Conservation (phyloP, 2,329 filamentous ascomycete species). For the Sporothrix curviconia region DNA sequence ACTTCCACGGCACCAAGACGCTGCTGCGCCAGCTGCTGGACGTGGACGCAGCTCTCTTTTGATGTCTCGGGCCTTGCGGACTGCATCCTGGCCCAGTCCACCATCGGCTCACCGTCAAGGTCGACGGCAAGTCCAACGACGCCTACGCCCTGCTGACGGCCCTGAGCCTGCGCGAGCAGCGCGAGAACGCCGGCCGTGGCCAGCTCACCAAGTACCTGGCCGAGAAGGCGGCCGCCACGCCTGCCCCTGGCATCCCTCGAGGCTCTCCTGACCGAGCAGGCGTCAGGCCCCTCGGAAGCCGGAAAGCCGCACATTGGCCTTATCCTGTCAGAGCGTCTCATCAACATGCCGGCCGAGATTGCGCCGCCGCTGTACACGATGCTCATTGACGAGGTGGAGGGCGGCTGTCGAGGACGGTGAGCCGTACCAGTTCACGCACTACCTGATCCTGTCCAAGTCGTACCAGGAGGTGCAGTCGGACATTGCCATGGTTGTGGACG, state of each 20-base stretch:
- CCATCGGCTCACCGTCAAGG: constrained; percentile 94
- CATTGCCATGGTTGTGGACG: constrained; percentile 33
- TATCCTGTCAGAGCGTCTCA: constrained; percentile 83
- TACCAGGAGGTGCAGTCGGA: constrained; percentile 82
- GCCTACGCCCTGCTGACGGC: constrained; percentile 89
- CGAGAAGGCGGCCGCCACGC: constrained; percentile 43
- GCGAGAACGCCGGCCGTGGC: constrained; percentile 66
- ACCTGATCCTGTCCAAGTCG: constrained; percentile 84
- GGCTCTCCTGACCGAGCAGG: constrained; percentile 42
- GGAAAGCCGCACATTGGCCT: constrained; percentile 59
- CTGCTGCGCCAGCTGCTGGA: constrained; percentile 90
- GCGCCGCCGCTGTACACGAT: constrained; percentile 91
- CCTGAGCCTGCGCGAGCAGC: constrained; percentile 73
- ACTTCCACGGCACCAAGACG: constrained; percentile 91
- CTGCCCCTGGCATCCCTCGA: constrained; percentile 51
- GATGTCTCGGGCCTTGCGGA: constrained; percentile 83
- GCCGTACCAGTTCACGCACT: constrained; percentile 89
- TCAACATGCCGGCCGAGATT: constrained; percentile 94
- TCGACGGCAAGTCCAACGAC: constrained; percentile 89
- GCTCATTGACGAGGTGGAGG: constrained; percentile 84
- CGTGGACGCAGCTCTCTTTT: constrained; percentile 74
- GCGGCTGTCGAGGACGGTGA: constrained; percentile 84
- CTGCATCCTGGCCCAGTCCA: constrained; percentile 73
- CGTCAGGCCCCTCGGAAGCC: constrained; percentile 19
- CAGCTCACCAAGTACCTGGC: constrained; percentile 66